Evolutionary conservation across 331 rosid genomes (phyloP), one percentile per base, ranked within the genome.

Genomic region (Malus hybrid): DNA sequence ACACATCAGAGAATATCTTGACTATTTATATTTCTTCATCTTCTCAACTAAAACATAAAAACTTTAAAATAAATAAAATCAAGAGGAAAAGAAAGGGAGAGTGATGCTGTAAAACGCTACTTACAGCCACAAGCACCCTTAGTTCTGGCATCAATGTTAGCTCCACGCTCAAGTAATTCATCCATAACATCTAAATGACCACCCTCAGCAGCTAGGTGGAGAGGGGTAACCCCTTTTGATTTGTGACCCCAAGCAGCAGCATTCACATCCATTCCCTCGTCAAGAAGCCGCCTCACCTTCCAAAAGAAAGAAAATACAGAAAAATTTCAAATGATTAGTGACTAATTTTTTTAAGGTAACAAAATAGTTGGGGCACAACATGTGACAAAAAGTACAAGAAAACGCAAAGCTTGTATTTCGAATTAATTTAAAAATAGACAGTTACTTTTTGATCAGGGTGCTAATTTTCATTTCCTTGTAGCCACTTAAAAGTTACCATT

Each of bases 171-270:
- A 70, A 95, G 98, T 76, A 95, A 81, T 84, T 82, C 98, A 79
- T 95, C 99, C 99, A 95, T 95, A 63, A 95, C 87, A 36, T 81
- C 86, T 28, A 95, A 82, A 81, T 95, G 97, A 32, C 98, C 98
- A 70, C 99, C 99, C 88, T 92, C 97, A 3, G 98, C 98, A 62
- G 98, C 99, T 61, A 95, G 97, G 85, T 92, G 99, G 67, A 95
- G 96, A 72, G 99, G 96, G 82, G 99, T 95, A 80, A 89, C 82
- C 42, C 98, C 99, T 84, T 92, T 82, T 2, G 89, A 90, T 87
- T 95, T 95, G 77, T 89, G 97, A 84, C 98, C 98, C 89, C 92
- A 88, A 39, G 97, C 92, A 60, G 73, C 56, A 36, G 87, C 91
- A 82, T 95, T 95, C 72, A 92, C 99, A 79, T 95, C 93, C 91